Percentiles rank a stretch among this genome's conserved stretches.
phyloP scores from a whole-genome alignment of 176 grass and related monocot genomes.

The Themeda triandra region DNA sequence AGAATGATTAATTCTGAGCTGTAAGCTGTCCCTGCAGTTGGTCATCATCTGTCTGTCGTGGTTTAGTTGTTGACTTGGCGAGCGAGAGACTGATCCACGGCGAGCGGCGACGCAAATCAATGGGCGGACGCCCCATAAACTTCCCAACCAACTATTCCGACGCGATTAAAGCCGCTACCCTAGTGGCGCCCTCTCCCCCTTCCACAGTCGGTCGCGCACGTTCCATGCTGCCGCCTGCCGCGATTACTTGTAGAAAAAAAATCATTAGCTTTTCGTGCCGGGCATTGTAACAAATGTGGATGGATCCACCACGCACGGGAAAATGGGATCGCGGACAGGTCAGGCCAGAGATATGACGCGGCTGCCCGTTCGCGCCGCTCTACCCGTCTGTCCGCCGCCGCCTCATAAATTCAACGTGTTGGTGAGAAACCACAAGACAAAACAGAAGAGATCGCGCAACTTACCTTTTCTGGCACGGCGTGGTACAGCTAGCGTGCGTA shows the following conservation, averaged over 20 bases:
- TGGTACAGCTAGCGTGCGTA: too few relatives aligned
- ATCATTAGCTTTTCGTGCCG: not conserved
- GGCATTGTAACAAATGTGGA: not conserved
- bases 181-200: too few relatives aligned
- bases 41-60: not conserved
- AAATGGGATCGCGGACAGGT: not conserved
- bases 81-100: not conserved
- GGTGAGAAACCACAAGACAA: slow-evolving; percentile 22
- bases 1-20: not conserved
- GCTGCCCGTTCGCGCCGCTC: not conserved
- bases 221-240: not conserved
- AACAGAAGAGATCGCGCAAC: not conserved
- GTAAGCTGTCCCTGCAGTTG: not conserved
- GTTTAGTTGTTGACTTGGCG: slow-evolving; percentile 5
- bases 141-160: slow-evolving; percentile 43
- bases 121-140: not conserved
- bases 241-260: not conserved
- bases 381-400: not conserved
- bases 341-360: not conserved
- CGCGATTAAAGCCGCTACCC: slow-evolving; percentile 38
- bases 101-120: slow-evolving; percentile 25
- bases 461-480: not conserved
- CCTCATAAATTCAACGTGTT: slow-evolving; percentile 20
- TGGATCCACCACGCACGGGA: not conserved
- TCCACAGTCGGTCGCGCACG: not conserved